These are phyloP conservation scores for Pezicula radicicola DNA, from an alignment of 2,329 filamentous ascomycete species.

Conservation along the genomic window DNA sequence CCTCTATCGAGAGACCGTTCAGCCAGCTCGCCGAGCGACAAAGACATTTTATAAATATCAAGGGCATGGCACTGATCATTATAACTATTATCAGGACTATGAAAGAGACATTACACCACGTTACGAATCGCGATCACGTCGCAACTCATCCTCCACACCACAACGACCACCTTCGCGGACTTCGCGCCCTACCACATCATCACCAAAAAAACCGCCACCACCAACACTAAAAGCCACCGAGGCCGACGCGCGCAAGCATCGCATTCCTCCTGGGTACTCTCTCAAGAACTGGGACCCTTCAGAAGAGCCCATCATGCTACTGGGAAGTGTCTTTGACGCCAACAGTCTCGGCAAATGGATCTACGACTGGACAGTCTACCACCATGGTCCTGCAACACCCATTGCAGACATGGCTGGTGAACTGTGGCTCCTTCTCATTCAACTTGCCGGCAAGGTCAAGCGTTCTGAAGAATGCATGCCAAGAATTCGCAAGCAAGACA, in stretches of 20 bases:
- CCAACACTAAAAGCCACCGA: slow-evolving; percentile 47
- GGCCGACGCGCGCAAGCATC: slow-evolving; percentile 58
- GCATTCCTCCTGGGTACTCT: slow-evolving; percentile 86
- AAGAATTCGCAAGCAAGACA: slow-evolving; percentile 69
- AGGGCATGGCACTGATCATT: slow-evolving; percentile 32
- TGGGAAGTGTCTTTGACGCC: slow-evolving; percentile 94
- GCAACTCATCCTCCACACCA: slow-evolving; percentile 14
- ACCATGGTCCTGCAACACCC: slow-evolving; percentile 75
- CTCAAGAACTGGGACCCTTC: slow-evolving; percentile 98
- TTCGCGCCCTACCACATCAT: not conserved
- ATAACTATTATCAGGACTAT: slow-evolving; percentile 29
- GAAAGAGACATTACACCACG: slow-evolving; percentile 26
- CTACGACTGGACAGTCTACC: slow-evolving; percentile 98
- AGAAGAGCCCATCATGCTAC: slow-evolving; percentile 88
- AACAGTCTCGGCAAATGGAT: slow-evolving; percentile 99
- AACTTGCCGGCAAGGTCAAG: slow-evolving; percentile 92
- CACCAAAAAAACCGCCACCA: not conserved
- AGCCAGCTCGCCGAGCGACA: slow-evolving; percentile 18
- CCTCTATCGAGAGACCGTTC: slow-evolving; percentile 17
- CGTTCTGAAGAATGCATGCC: slow-evolving; percentile 75
- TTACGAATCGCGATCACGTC: slow-evolving; percentile 14
- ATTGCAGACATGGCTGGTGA: slow-evolving; percentile 92
- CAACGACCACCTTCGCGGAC: slow-evolving; percentile 11
- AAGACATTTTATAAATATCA: slow-evolving; percentile 29
- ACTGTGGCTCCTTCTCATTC: slow-evolving; percentile 91